Evolutionary conservation across 371 early-diverging fungal genomes (phyloP).

Genomic region (Apophysomyces sp.): DNA sequence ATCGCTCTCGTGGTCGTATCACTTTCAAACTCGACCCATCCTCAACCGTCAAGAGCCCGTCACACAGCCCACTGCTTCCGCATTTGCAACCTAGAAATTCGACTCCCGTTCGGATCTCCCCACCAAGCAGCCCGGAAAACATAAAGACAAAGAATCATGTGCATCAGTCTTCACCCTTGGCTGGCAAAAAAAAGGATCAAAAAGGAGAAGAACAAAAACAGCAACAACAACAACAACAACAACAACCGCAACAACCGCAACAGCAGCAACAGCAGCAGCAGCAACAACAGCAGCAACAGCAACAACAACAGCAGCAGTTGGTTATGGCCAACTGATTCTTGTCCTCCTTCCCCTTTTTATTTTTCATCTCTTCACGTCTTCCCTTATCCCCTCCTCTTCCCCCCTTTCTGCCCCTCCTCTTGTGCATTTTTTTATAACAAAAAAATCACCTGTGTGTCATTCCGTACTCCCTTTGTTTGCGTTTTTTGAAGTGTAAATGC

Average conservation of each 20-base stretch:
- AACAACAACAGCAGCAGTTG: constrained; percentile 22
- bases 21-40: constrained; percentile 37
- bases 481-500: neutral
- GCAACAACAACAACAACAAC: neutral
- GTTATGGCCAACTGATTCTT: constrained; percentile 16
- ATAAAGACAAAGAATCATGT: constrained; percentile 22
- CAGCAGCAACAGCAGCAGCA: constrained; percentile 17
- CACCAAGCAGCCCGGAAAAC: constrained; percentile 50
- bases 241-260: constrained; percentile 9
- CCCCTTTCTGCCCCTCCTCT: neutral
- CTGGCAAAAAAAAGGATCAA: constrained; percentile 3
- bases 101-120: constrained; percentile 52
- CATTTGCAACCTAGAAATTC: constrained; percentile 30
- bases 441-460: neutral
- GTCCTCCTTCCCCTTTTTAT: neutral
- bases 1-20: constrained; percentile 53
- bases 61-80: constrained; percentile 15
- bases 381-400: neutral
- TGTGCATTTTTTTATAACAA: neutral
- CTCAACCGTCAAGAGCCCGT: constrained; percentile 1
- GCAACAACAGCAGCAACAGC: constrained; percentile 18
- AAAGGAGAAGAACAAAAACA: constrained; percentile 2
- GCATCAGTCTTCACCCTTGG: constrained; percentile 25
- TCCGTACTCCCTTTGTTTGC: neutral
- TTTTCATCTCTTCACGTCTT: neutral